Conservation (phyloP, 257 asterid genomes). For the Parsonsia alboflavescens region DNA sequence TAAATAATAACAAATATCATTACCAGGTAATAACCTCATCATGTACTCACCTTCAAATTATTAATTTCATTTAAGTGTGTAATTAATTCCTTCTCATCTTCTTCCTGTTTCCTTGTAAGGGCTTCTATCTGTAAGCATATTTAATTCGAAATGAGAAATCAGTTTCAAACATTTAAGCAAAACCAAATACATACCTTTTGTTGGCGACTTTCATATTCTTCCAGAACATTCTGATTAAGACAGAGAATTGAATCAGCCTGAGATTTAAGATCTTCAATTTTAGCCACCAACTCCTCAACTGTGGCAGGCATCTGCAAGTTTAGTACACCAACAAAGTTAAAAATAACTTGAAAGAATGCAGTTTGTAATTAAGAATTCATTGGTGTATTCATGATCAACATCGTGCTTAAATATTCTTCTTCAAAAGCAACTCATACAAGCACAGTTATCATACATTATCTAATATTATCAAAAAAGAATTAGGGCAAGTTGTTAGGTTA, state of each 20-base stretch:
- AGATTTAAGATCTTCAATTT: conserved; percentile 65
- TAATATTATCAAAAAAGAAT: neutral
- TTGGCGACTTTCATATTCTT: conserved; percentile 84
- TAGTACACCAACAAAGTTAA: neutral
- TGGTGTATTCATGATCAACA: neutral
- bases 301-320: conserved; percentile 85
- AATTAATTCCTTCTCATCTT: conserved; percentile 51
- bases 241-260: conserved; percentile 83
- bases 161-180: conserved; percentile 14
- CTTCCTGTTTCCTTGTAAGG: conserved; percentile 52
- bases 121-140: conserved; percentile 60
- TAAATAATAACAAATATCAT: neutral
- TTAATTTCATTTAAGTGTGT: conserved; percentile 47
- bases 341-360: neutral
- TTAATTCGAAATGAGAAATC: conserved; percentile 6
- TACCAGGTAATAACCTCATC: neutral
- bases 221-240: conserved; percentile 76
- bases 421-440: neutral
- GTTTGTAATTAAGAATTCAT: neutral
- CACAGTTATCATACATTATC: neutral
- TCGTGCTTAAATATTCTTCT: neutral
- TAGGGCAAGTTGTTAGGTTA: neutral
- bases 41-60: conserved; percentile 53
- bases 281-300: conserved; percentile 78
- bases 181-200: conserved; percentile 40